Evolutionary conservation across 1,139 yeast genomes (phyloP).

Genomic region (Nakaseomyces delphensis): DNA sequence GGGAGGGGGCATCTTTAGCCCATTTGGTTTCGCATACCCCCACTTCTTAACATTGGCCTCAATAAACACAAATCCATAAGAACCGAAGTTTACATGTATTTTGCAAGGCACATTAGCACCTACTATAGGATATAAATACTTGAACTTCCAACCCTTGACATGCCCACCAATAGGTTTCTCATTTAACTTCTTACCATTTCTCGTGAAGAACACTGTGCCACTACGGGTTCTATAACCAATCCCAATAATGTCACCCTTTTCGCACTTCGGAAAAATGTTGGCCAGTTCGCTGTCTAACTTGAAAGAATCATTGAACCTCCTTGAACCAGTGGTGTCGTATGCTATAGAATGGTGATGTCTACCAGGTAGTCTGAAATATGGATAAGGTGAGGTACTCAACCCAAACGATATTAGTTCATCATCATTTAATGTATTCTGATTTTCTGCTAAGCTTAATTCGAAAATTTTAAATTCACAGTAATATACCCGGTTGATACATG

Average conservation of each 20-base stretch:
- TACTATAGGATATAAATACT: constrained; percentile 80
- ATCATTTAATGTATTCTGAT: constrained; percentile 15
- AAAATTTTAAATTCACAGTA: constrained; percentile 79
- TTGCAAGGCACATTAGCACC: constrained; percentile 72
- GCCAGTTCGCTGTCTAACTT: constrained; percentile 42
- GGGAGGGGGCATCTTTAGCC: constrained; percentile 65
- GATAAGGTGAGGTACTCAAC: constrained; percentile 80
- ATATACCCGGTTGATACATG: constrained; percentile 76
- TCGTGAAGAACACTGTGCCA: constrained; percentile 58
- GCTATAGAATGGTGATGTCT: constrained; percentile 72
- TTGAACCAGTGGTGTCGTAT: constrained; percentile 75
- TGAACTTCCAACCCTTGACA: constrained; percentile 66
- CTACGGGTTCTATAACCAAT: constrained; percentile 53
- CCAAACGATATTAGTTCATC: constrained; percentile 59
- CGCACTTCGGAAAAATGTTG: constrained; percentile 61
- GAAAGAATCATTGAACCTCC: constrained; percentile 75
- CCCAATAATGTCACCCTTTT: constrained; percentile 65
- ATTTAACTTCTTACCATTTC: constrained; percentile 59
- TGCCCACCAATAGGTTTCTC: constrained; percentile 69
- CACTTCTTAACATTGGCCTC: constrained; percentile 87
- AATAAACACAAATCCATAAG: constrained; percentile 83
- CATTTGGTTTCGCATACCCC: constrained; percentile 76
- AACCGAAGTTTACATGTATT: constrained; percentile 81
- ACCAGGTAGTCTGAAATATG: constrained; percentile 74
- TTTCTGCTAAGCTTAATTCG: constrained; percentile 36